A percentile compares a stretch with the other conserved stretches of the same genome.
These are phyloP conservation scores for Apiospora koreana DNA, from an alignment of 2,329 filamentous ascomycete genomes.

Conservation along the genomic window DNA sequence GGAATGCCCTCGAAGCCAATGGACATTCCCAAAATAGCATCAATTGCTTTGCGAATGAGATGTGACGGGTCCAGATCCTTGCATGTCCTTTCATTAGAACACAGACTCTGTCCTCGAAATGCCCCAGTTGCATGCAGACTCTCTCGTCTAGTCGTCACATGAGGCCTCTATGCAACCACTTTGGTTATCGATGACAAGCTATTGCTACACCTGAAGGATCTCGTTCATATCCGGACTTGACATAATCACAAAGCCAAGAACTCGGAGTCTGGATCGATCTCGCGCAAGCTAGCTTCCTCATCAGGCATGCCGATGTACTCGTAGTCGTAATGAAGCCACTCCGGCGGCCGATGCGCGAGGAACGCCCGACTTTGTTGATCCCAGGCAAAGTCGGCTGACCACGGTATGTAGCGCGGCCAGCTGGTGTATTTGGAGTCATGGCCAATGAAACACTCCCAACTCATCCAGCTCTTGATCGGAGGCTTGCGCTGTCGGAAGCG, in stretches of 20 bases:
- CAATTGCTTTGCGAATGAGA: neutral
- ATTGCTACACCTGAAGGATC: neutral
- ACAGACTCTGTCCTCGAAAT: neutral
- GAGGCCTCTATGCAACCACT: neutral
- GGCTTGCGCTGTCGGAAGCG: constrained; percentile 15
- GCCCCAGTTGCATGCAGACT: neutral
- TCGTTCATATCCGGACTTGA: neutral
- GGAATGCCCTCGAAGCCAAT: neutral
- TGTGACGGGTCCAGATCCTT: neutral
- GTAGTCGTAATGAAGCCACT: constrained; percentile 16
- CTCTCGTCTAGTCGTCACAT: neutral
- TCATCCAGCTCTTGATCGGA: constrained; percentile 12
- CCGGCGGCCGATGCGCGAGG: constrained; percentile 5
- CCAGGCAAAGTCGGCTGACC: constrained; percentile 14
- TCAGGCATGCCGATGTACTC: constrained; percentile 12
- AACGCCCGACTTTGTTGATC: constrained; percentile 12
- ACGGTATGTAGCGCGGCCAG: constrained; percentile 16
- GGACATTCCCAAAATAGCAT: neutral
- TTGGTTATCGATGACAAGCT: neutral
- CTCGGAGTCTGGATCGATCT: constrained; percentile 15
- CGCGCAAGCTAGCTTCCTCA: constrained; percentile 5
- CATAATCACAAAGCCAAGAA: constrained; percentile 10
- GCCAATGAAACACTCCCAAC: constrained; percentile 14
- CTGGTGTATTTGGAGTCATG: neutral
- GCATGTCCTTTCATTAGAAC: neutral